These are phyloP conservation scores for Periconia sp. DNA, from an alignment of 2,329 filamentous ascomycete genomes.

Conservation along the genomic window DNA sequence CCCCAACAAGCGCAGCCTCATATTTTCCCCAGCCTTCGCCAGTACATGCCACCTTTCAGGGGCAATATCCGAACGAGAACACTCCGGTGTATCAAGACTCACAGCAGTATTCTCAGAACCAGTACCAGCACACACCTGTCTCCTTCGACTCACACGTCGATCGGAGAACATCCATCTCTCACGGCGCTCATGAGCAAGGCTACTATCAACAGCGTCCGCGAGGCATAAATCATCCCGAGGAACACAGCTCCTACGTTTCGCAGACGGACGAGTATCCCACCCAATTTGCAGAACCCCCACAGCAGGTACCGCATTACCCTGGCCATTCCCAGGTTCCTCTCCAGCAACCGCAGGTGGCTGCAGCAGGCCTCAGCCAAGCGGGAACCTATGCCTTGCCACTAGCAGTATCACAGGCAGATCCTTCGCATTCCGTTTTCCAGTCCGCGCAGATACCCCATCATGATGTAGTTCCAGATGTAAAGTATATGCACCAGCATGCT, in stretches of 20 bases:
- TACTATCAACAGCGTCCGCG: conserved; percentile 35
- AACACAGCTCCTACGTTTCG: conserved; percentile 27
- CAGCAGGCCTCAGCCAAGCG: conserved; percentile 27
- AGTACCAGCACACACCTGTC: conserved; percentile 34
- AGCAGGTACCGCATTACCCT: conserved; percentile 27
- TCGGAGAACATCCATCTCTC: conserved; percentile 25
- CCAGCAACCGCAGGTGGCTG: conserved; percentile 23
- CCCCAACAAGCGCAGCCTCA: conserved; percentile 34
- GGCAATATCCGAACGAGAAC: conserved; percentile 28
- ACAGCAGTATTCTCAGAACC: conserved; percentile 29
- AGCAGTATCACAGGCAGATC: conserved; percentile 32
- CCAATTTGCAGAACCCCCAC: conserved; percentile 26
- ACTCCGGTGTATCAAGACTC: conserved; percentile 22
- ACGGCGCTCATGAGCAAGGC: conserved; percentile 24
- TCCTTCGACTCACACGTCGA: conserved; percentile 29
- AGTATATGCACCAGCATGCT: conserved; percentile 44
- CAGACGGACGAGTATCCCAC: conserved; percentile 28
- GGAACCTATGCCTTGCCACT: conserved; percentile 26
- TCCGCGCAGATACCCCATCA: conserved; percentile 43
- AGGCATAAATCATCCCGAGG: conserved; percentile 24
- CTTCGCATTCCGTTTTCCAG: conserved; percentile 35
- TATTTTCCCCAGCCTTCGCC: conserved; percentile 41
- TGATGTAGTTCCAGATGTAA: conserved; percentile 43
- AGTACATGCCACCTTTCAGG: conserved; percentile 28
- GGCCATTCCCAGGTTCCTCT: conserved; percentile 27